Conservation (phyloP, 1,139 yeast species). For the Pichia sp. region DNA sequence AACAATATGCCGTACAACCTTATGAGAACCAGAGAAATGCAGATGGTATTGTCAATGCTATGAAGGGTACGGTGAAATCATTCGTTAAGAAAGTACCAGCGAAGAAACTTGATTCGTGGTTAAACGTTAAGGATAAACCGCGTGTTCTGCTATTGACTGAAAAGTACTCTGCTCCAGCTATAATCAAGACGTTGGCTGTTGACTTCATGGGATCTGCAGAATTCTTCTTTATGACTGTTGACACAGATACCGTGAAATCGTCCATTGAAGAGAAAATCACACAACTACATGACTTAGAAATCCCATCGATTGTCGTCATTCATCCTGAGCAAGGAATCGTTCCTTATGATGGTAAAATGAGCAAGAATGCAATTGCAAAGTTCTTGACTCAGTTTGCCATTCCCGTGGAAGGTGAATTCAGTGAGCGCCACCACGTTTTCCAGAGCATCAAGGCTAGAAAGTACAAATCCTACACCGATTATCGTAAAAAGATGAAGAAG, state of each 20-base stretch:
- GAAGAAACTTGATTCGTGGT: conserved; percentile 29
- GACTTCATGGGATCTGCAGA: conserved; percentile 53
- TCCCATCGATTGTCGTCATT: conserved; percentile 15
- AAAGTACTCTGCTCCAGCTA: conserved; percentile 45
- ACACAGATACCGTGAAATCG: conserved; percentile 3
- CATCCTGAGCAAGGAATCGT: conserved; percentile 12
- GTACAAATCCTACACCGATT: conserved; percentile 19
- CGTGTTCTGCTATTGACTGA: conserved; percentile 41
- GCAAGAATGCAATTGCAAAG: conserved; percentile 14
- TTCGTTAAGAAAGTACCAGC: conserved; percentile 49
- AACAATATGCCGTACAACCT: conserved; percentile 51
- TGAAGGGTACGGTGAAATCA: conserved; percentile 60
- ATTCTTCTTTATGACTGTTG: conserved; percentile 33
- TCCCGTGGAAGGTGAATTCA: conserved; percentile 23
- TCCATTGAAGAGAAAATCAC: conserved; percentile 8
- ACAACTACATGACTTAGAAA: conserved; percentile 2
- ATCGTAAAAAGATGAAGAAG: conserved; percentile 6
- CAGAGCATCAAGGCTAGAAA: conserved; percentile 20
- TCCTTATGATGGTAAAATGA: conserved; percentile 15
- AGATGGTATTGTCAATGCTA: conserved; percentile 50
- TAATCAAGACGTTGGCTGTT: conserved; percentile 66
- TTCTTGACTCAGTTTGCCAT: conserved; percentile 17
- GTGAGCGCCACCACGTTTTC: conserved; percentile 18
- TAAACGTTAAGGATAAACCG: conserved; percentile 23
- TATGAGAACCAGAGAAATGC: conserved; percentile 66